Percentiles rank a stretch among this genome's conserved stretches.
Conservation (phyloP, 345 rosid species). For the Sonneratia caseolaris region DNA sequence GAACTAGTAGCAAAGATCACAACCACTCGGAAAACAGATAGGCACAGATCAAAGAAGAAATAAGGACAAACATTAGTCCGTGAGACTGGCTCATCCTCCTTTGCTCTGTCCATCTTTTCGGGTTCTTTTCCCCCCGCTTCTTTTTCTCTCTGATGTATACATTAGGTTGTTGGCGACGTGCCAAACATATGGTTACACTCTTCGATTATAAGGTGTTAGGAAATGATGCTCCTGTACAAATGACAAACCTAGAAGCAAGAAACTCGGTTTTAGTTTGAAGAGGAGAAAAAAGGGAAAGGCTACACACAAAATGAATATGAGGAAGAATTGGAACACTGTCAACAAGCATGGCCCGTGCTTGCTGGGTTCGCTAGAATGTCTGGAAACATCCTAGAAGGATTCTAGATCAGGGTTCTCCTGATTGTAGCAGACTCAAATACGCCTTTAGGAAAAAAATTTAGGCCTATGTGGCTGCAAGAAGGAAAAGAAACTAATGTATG, state of each 20-base stretch:
- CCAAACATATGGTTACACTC: constrained; percentile 54
- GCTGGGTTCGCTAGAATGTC: constrained; percentile 56
- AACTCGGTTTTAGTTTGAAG: constrained; percentile 12
- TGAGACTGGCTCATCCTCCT: constrained; percentile 46
- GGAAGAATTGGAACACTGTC: constrained; percentile 32
- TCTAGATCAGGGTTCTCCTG: constrained; percentile 43
- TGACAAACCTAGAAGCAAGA: constrained; percentile 23
- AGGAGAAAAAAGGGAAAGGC: too few relatives aligned
- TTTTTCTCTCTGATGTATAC: too few relatives aligned
- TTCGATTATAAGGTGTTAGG: constrained; percentile 18
- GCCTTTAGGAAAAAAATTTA: constrained; percentile 60
- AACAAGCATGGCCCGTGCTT: constrained; percentile 29
- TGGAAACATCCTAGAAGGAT: constrained; percentile 45
- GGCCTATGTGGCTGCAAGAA: constrained; percentile 72
- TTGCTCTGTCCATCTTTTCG: constrained; percentile 16
- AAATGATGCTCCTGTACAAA: constrained; percentile 50
- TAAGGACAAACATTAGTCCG: constrained; percentile 23
- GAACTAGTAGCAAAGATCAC: constrained; percentile 13
- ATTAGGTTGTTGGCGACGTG: constrained; percentile 40
- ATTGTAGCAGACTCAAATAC: constrained; percentile 30
- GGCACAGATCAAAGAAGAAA: constrained; percentile 5
- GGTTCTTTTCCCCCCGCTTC: too few relatives aligned
- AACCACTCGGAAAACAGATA: neutral
- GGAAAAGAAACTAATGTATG: constrained; percentile 7
- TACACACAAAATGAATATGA: too few relatives aligned